Percentiles rank a stretch among this genome's conserved stretches.
Conservation (phyloP, 352 stramenopile genomes). For the Plasmopara viticola region DNA sequence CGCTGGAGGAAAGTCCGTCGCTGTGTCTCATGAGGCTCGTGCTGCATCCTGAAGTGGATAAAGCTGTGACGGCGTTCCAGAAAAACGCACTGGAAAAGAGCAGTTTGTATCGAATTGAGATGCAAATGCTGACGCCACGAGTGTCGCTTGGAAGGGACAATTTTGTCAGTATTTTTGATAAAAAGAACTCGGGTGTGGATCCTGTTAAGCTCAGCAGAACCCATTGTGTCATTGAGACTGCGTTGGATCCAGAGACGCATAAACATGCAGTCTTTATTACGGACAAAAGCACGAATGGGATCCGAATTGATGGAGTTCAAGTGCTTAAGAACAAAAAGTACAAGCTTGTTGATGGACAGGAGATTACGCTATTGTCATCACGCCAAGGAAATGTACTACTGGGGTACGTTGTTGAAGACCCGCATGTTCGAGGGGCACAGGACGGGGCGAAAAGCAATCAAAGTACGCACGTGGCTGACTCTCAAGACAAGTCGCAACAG, state of each 20-base stretch:
- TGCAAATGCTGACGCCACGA: slow-evolving; percentile 39
- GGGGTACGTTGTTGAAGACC: slow-evolving; percentile 71
- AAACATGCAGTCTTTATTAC: slow-evolving; percentile 51
- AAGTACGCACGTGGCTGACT: slow-evolving; percentile 16
- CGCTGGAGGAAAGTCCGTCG: slow-evolving; percentile 49
- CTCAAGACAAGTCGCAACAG: slow-evolving; percentile 47
- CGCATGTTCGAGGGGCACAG: slow-evolving; percentile 45
- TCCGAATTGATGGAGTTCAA: slow-evolving; percentile 50
- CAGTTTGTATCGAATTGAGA: slow-evolving; percentile 51
- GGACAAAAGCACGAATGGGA: slow-evolving; percentile 68
- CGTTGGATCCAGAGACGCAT: slow-evolving; percentile 35
- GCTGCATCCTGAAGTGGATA: slow-evolving; percentile 60
- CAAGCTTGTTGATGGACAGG: slow-evolving; percentile 50
- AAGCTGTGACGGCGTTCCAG: slow-evolving; percentile 47
- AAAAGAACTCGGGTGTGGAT: slow-evolving; percentile 46
- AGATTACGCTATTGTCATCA: slow-evolving; percentile 69
- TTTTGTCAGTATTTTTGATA: slow-evolving; percentile 51
- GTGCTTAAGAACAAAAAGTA: slow-evolving; percentile 47
- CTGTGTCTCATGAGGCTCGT: slow-evolving; percentile 56
- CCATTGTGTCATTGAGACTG: slow-evolving; percentile 57
- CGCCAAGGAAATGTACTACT: slow-evolving; percentile 50
- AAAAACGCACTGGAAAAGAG: slow-evolving; percentile 46
- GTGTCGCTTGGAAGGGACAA: slow-evolving; percentile 52
- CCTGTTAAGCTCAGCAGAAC: slow-evolving; percentile 55
- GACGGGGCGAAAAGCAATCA: slow-evolving; percentile 14